Evolutionary conservation across 139 green algal species (phyloP).

Genomic region (Dunaliella primolecta): DNA sequence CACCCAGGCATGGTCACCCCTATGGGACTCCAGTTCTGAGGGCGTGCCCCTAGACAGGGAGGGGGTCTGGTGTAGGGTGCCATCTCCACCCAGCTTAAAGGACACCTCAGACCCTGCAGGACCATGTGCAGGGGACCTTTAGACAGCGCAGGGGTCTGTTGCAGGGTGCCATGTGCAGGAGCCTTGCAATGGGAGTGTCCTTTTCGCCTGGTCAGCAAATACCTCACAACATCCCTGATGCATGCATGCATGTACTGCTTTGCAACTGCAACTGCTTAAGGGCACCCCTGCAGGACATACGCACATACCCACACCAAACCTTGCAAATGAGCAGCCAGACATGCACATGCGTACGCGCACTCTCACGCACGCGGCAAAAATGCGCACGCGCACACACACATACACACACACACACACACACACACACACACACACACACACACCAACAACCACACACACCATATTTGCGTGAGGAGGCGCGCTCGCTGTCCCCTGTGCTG

Average conservation of each 20-base stretch:
- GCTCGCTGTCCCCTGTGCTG: not conserved
- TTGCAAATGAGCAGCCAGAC: too few relatives aligned
- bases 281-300: not conserved
- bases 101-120: constrained; percentile 11
- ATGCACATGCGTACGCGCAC: too few relatives aligned
- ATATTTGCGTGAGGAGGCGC: not conserved
- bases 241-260: too few relatives aligned
- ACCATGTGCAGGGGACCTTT: too few relatives aligned
- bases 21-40: not conserved
- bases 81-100: not conserved
- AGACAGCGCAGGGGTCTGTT: too few relatives aligned
- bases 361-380: too few relatives aligned
- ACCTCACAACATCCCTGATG: too few relatives aligned
- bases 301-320: not conserved
- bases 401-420: not conserved
- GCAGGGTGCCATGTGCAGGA: too few relatives aligned
- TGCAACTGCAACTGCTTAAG: too few relatives aligned
- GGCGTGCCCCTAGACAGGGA: not conserved
- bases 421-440: not conserved
- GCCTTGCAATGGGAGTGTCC: too few relatives aligned
- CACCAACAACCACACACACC: not conserved
- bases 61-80: not conserved
- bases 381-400: too few relatives aligned
- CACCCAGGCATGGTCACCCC: not conserved
- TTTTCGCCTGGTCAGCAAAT: too few relatives aligned